These are phyloP conservation scores for Taiwanofungus camphoratus DNA, from an alignment of 1,284 basidiomycete genomes.

Conservation along the genomic window DNA sequence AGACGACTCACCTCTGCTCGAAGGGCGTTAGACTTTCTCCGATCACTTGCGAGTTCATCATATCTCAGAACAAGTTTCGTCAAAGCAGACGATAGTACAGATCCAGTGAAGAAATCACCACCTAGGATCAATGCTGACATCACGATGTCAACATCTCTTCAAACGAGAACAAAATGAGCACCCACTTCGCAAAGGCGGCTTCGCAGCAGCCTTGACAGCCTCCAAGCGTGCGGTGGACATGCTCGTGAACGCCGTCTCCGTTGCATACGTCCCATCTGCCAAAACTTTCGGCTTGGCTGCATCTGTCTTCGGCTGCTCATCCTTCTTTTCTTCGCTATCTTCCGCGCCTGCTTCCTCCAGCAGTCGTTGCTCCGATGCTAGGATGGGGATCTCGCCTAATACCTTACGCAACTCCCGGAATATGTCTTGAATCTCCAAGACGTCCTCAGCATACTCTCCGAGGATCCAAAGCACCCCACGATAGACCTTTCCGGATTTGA, in stretches of 20 bases:
- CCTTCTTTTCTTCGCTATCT: slow-evolving; percentile 37
- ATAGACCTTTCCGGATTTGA: slow-evolving; percentile 98
- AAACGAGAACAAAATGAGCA: slow-evolving; percentile 9
- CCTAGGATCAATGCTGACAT: slow-evolving; percentile 77
- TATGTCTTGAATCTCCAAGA: slow-evolving; percentile 63
- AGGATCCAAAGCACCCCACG: slow-evolving; percentile 97
- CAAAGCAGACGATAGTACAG: slow-evolving; percentile 84
- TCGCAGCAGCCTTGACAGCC: slow-evolving; percentile 79
- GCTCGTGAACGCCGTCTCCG: slow-evolving; percentile 87
- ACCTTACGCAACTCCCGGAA: slow-evolving; percentile 85
- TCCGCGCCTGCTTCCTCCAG: slow-evolving; percentile 60
- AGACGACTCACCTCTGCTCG: slow-evolving; percentile 72
- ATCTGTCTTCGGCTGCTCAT: slow-evolving; percentile 38
- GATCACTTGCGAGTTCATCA: slow-evolving; percentile 55
- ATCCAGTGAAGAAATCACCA: slow-evolving; percentile 96
- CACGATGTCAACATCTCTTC: not conserved
- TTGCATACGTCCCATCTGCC: slow-evolving; percentile 97
- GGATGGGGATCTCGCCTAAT: slow-evolving; percentile 93
- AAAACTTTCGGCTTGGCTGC: slow-evolving; percentile 64
- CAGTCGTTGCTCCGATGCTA: slow-evolving; percentile 83
- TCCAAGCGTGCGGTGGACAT: slow-evolving; percentile 66
- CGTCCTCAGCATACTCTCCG: slow-evolving; percentile 84
- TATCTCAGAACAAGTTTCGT: slow-evolving; percentile 91
- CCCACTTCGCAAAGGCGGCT: slow-evolving; percentile 84
- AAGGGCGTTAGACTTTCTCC: slow-evolving; percentile 61